A percentile compares a stretch with the other conserved stretches of the same genome.
Evolutionary conservation across 169 alveolate genomes (phyloP).

Genomic region (Plasmodium adleri): DNA sequence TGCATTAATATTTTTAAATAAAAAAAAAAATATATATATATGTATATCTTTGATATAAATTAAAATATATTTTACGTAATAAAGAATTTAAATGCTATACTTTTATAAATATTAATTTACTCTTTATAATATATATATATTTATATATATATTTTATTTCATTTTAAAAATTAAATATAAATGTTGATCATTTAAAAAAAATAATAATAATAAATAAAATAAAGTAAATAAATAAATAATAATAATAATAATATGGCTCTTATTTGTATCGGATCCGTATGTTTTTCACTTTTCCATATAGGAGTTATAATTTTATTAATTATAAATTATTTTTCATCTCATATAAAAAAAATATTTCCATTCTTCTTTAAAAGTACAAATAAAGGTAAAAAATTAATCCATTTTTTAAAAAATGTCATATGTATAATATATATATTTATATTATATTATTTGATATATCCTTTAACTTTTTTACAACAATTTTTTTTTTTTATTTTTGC

Average conservation of each 20-base stretch:
- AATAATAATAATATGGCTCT: constrained; percentile 35
- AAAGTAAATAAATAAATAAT: too few relatives aligned
- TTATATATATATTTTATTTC: too few relatives aligned
- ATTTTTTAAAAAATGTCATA: background rate
- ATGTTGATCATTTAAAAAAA: too few relatives aligned
- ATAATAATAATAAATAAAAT: too few relatives aligned
- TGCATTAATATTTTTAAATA: too few relatives aligned
- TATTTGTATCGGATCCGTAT: constrained; percentile 71
- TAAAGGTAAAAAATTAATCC: constrained; percentile 8
- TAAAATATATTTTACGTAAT: too few relatives aligned
- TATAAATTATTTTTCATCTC: constrained; percentile 49
- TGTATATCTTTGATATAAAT: too few relatives aligned
- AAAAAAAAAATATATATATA: too few relatives aligned
- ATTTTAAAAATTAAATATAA: too few relatives aligned
- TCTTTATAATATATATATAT: too few relatives aligned
- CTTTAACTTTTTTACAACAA: background rate
- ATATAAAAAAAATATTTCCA: constrained; percentile 38
- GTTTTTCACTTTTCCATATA: constrained; percentile 68
- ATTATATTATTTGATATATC: background rate
- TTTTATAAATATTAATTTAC: too few relatives aligned
- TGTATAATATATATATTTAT: background rate
- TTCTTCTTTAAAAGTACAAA: background rate
- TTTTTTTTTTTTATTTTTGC: constrained; percentile 4
- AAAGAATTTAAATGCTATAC: too few relatives aligned
- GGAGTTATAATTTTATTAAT: constrained; percentile 29